Percentiles rank a stretch among this genome's conserved stretches.
phyloP scores from a whole-genome alignment of 1,139 yeast genomes.

The Suhomyces guaymorum region DNA sequence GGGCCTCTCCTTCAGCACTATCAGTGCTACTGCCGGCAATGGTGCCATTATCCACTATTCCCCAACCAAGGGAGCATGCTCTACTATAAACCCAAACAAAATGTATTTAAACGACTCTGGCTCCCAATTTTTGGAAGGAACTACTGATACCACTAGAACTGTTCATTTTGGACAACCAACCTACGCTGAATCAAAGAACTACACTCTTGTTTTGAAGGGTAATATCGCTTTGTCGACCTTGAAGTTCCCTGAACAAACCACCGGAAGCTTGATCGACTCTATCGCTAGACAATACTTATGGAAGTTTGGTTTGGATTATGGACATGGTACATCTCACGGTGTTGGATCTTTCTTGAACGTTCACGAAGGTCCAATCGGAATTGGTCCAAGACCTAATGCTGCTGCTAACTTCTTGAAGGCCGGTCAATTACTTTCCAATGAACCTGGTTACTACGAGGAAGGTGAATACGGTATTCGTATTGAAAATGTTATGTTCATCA shows the following conservation, averaged over 20 bases:
- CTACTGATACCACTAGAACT: slow-evolving; percentile 96
- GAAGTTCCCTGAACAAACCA: slow-evolving; percentile 83
- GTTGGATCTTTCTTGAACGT: slow-evolving; percentile 90
- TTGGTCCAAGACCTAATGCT: slow-evolving; percentile 65
- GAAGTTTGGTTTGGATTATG: slow-evolving; percentile 84
- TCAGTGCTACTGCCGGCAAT: slow-evolving; percentile 89
- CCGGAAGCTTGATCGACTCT: slow-evolving; percentile 80
- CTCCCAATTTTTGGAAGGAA: slow-evolving; percentile 90
- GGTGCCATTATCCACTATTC: slow-evolving; percentile 92
- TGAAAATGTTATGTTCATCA: slow-evolving; percentile 76
- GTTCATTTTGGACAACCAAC: slow-evolving; percentile 75
- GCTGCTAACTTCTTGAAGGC: slow-evolving; percentile 50
- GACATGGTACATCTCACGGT: slow-evolving; percentile 99
- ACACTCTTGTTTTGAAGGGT: slow-evolving; percentile 91
- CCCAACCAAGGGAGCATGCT: slow-evolving; percentile 61
- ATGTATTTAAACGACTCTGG: slow-evolving; percentile 91
- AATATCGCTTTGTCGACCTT: slow-evolving; percentile 76
- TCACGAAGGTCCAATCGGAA: slow-evolving; percentile 96
- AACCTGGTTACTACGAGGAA: slow-evolving; percentile 94
- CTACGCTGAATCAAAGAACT: slow-evolving; percentile 66
- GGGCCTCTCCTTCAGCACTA: slow-evolving; percentile 89
- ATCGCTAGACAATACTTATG: slow-evolving; percentile 90
- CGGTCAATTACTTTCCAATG: slow-evolving; percentile 87
- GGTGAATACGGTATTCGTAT: slow-evolving; percentile 93
- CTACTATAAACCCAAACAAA: slow-evolving; percentile 72